Base-by-base conservation (phyloP, 441 rosid genomes). In the Biscutella auriculata region DNA sequence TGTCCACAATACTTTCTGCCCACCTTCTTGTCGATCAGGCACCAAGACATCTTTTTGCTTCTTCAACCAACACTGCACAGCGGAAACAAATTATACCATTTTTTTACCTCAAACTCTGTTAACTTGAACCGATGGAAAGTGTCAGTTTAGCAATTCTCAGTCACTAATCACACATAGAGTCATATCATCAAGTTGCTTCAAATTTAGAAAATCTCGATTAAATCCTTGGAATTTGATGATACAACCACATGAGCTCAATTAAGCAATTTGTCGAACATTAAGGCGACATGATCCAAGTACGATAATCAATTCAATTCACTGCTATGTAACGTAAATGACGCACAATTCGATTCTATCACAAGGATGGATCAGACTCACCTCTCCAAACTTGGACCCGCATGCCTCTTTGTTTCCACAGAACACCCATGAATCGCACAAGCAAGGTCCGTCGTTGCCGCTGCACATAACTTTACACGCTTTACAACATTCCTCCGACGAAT, bases 381-480 rank as follows among this genome's bases (percentile, higher is more conserved):
- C 96, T n/a, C 98, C 97, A 63, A 83, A 87, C 79, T 82, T 75
- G 2, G 87, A 71, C 35, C 92, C 95, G 34, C 98, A 93, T 58
- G 80, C 81, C 46, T 80, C 66, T 69, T 73, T 75, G 57, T 78
- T 69, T 14, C 93, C 97, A 23, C 97, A 93, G 34, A 82, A 87
- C 1, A 93, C 98, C 95, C 98, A 93, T 6, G 88, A 49, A 75
- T 93, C 95, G 27, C 98, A 88, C 81, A 93, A 73, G 67, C 97
- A 88, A 57, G 97, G 95, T 16, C 98, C 98, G 4, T 77, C 82
- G 27, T 65, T 79, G 14, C 92, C 92, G 13, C 55, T 75, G 15
- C 97, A 93, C 98, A 93, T 82, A 49, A 73, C 76, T 71, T 87
- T 88, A 61, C 97, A 88, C 59, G 97, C 95, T 71, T 73, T 56